A percentile compares a stretch with the other conserved stretches of the same genome.
These are phyloP conservation scores for Keithomyces neogunnii DNA, from an alignment of 2,329 filamentous ascomycete genomes.

Conservation along the genomic window DNA sequence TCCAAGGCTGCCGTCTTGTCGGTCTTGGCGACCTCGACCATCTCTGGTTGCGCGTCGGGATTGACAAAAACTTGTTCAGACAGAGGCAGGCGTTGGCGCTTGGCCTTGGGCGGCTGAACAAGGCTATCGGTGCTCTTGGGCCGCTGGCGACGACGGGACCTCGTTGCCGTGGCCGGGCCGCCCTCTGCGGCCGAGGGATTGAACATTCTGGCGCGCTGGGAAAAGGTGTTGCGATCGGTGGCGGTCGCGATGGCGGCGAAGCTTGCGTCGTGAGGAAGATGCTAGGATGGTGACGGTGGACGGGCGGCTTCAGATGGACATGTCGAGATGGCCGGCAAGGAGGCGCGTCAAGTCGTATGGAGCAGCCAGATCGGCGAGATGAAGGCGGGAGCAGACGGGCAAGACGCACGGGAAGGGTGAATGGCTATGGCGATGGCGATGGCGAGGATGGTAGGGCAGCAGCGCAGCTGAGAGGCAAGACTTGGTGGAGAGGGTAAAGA, in stretches of 20 bases:
- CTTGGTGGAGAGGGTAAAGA: slow-evolving; percentile 12
- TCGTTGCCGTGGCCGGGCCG: slow-evolving; percentile 46
- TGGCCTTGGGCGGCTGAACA: slow-evolving; percentile 51
- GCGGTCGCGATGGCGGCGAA: slow-evolving; percentile 1
- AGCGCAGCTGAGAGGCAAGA: slow-evolving; percentile 5
- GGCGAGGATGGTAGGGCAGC: slow-evolving; percentile 5
- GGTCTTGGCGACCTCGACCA: slow-evolving; percentile 43
- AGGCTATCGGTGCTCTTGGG: slow-evolving; percentile 47
- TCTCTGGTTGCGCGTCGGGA: slow-evolving; percentile 42
- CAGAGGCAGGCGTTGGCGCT: slow-evolving; percentile 51
- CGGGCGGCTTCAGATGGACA: slow-evolving; percentile 7
- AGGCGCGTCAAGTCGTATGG: slow-evolving; percentile 3
- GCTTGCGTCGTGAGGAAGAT: neutral
- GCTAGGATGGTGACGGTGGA: neutral
- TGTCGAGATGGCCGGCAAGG: slow-evolving; percentile 6
- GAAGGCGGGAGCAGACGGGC: no score
- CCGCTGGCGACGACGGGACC: slow-evolving; percentile 54
- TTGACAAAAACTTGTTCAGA: slow-evolving; percentile 49
- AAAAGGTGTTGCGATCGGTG: slow-evolving; percentile 4
- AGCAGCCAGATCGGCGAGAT: neutral
- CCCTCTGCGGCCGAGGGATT: slow-evolving; percentile 43
- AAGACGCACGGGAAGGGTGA: neutral
- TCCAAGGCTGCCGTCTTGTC: slow-evolving; percentile 38
- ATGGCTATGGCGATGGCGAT: slow-evolving; percentile 2
- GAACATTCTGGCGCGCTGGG: slow-evolving; percentile 41